Evolutionary conservation across 2,329 filamentous ascomycete species (phyloP), one percentile per base, ranked within the genome.

Genomic region (Acrocalymma vagum): DNA sequence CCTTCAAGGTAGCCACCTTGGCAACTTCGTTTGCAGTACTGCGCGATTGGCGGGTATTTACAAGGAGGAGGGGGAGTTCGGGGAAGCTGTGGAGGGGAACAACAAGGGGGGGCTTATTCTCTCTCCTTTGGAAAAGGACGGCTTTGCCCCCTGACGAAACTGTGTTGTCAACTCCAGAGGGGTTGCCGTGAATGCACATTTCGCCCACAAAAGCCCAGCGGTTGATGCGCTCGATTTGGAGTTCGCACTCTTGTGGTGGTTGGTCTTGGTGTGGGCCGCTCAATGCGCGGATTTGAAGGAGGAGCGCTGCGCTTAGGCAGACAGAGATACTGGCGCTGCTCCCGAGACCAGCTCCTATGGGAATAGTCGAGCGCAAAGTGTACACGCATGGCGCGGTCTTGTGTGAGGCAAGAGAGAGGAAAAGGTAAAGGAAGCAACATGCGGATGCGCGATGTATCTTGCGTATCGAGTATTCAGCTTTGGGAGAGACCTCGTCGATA

Each of bases 201-300:
- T 99, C 94, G 16, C 88, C 88, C 1, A 99, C 94, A 70, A 96
- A 97, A 0, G 94, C 92, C 94, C 95, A 99, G 48, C 88, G 83
- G 71, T 99, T 99, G 73, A 99, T 96, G 51, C 93, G 85, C 73
- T 97, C 92, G 20, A 97, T 81, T 67, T 99, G 93, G 28, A 91
- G 72, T 45, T 88, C 85, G n/a, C 90, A 90, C 72, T 99, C 94
- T 38, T 90, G 85, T 1, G 84, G 73, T 4, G 91, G 90, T 69
- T 97, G 93, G 60, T 97, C 93, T 0, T 89, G 88, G 65, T 97
- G 93, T 1, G 94, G 94, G 0, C 91, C 91, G 1, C 90, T 87
- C 5, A 99, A 78, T 3, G 92, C 90, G 35, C 92, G 87, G 50
- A 95, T 87, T 69, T 97, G 94, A 39, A 95, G 77, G 9, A 97